Percentiles rank a stretch among this genome's conserved stretches.
phyloP scores from a whole-genome alignment of 2,329 filamentous ascomycete species.

The Phoma sp. region DNA sequence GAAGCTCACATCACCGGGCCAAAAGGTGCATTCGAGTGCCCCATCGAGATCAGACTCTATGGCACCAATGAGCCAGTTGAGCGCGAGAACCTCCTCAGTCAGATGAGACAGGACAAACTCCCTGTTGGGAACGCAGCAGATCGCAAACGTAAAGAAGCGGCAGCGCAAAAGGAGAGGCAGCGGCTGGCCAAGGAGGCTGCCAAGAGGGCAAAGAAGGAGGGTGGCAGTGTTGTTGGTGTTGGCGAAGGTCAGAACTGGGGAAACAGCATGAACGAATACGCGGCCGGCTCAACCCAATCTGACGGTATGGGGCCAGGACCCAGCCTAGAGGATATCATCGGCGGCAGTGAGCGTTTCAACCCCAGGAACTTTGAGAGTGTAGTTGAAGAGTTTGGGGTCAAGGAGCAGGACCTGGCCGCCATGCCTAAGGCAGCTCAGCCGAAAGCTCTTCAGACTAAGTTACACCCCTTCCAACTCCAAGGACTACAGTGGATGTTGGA shows the following conservation, averaged over 20 bases:
- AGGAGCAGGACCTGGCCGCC: conserved; percentile 72
- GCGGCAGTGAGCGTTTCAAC: conserved; percentile 71
- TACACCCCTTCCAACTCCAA: conserved; percentile 80
- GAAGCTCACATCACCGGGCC: conserved; percentile 74
- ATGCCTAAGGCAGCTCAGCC: conserved; percentile 79
- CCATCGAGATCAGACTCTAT: conserved; percentile 72
- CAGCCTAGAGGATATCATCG: conserved; percentile 69
- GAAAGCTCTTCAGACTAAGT: conserved; percentile 65
- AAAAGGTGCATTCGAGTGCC: conserved; percentile 75
- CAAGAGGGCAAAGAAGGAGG: conserved; percentile 39
- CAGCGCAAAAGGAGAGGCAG: conserved; percentile 63
- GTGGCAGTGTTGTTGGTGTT: conserved; percentile 41
- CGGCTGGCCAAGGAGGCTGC: conserved; percentile 53
- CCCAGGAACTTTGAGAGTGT: conserved; percentile 70
- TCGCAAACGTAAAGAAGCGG: conserved; percentile 60
- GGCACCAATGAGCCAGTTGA: conserved; percentile 66
- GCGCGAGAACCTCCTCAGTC: conserved; percentile 63
- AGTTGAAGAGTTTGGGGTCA: conserved; percentile 73
- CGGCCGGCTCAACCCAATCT: conserved; percentile 34
- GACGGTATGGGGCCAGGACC: conserved; percentile 48
- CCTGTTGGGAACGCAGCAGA: conserved; percentile 53
- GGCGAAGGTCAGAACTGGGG: conserved; percentile 41
- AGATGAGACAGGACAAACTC: conserved; percentile 71
- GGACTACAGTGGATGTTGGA: conserved; percentile 82
- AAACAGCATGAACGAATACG: conserved; percentile 35